Conservation (phyloP, 768 basidiomycete genomes). For the Mycena amicta region DNA sequence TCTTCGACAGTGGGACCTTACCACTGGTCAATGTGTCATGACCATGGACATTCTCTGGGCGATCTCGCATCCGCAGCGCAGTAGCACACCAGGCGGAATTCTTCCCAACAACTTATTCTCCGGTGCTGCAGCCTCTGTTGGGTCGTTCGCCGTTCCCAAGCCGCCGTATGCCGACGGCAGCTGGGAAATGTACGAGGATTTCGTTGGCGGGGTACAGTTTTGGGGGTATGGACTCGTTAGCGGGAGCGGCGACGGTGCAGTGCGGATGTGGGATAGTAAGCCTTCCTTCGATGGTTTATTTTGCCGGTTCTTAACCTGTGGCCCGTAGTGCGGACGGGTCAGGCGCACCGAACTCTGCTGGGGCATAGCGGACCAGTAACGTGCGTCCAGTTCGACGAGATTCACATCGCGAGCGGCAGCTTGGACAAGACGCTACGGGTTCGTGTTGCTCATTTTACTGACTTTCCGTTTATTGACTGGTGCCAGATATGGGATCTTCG, state of each 20-base stretch:
- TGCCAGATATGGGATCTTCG: slow-evolving; percentile 94
- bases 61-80: slow-evolving; percentile 79
- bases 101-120: slow-evolving; percentile 52
- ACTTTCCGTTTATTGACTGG: not conserved
- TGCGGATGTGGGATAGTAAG: slow-evolving; percentile 99
- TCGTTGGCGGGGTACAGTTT: slow-evolving; percentile 96
- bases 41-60: slow-evolving; percentile 99
- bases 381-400: slow-evolving; percentile 94
- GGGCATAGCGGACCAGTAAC: slow-evolving; percentile 95
- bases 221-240: slow-evolving; percentile 98
- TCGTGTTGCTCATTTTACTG: slow-evolving; percentile 31
- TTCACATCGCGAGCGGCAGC: slow-evolving; percentile 89
- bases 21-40: slow-evolving; percentile 96
- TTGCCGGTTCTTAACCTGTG: not conserved
- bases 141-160: slow-evolving; percentile 77
- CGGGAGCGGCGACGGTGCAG: slow-evolving; percentile 95
- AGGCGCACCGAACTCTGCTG: slow-evolving; percentile 88
- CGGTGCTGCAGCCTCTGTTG: slow-evolving; percentile 56
- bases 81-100: slow-evolving; percentile 41
- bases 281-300: not conserved
- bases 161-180: slow-evolving; percentile 89
- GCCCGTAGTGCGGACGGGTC: slow-evolving; percentile 89
- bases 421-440: slow-evolving; percentile 92
- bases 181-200: slow-evolving; percentile 96
- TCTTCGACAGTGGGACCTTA: slow-evolving; percentile 96